A percentile compares a stretch with the other conserved stretches of the same genome.
Evolutionary conservation across 805 yeast species (phyloP).

Genomic region (Huiozyma sinensis): DNA sequence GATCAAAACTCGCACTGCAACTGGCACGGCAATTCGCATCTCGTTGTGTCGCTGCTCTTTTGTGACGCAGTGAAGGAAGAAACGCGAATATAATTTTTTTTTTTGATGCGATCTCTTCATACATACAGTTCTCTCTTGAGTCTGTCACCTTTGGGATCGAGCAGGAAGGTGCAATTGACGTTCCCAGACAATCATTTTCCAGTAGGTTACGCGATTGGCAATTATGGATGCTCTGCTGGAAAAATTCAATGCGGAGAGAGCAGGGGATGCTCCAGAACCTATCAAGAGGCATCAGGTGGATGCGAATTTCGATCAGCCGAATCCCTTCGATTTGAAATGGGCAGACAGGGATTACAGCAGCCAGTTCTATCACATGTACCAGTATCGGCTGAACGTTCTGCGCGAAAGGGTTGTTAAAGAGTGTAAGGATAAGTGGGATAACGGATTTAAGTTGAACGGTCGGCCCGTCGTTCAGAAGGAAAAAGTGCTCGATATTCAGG

Average conservation of each 20-base stretch:
- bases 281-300: constrained; percentile 10
- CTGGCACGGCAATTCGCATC: too few species aligned
- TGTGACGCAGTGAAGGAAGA: too few species aligned
- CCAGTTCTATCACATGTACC: constrained; percentile 52
- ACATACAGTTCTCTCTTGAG: too few species aligned
- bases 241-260: constrained; percentile 8
- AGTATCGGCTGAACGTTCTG: constrained; percentile 38
- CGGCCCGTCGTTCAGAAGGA: constrained; percentile 32
- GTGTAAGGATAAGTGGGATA: constrained; percentile 48
- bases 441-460: constrained; percentile 32
- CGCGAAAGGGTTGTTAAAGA: constrained; percentile 36
- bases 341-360: constrained; percentile 35
- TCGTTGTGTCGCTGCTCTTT: too few species aligned
- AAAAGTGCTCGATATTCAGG: constrained; percentile 33
- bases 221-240: constrained; percentile 8
- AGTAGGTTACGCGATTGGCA: too few species aligned
- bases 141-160: too few species aligned
- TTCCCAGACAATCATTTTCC: too few species aligned
- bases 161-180: too few species aligned
- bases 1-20: too few species aligned
- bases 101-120: too few species aligned
- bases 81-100: too few species aligned
- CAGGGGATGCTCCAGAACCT: constrained; percentile 6
- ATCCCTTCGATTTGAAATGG: constrained; percentile 19
- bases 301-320: constrained; percentile 7